phyloP scores from a whole-genome alignment of 164 flowering plant species.

The Dillenia suffruticosa region DNA sequence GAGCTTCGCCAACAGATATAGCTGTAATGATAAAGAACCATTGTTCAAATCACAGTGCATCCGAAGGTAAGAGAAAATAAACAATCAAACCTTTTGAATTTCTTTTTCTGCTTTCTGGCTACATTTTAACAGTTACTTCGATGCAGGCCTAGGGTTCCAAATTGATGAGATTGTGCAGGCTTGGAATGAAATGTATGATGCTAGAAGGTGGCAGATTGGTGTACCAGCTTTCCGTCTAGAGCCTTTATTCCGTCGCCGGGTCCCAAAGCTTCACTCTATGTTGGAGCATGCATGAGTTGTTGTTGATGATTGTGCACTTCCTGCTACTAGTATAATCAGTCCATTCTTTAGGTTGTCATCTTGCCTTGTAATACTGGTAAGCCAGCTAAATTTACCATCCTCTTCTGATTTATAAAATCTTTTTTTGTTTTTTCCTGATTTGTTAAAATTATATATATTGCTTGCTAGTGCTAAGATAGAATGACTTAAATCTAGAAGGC shows the following conservation, averaged over 20 bases:
- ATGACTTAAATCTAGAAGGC: too few species aligned
- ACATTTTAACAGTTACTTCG: too few species aligned
- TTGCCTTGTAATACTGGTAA: too few species aligned
- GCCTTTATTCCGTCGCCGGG: constrained; percentile 64
- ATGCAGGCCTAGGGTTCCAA: constrained; percentile 67
- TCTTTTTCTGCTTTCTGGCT: too few species aligned
- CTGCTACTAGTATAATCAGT: too few species aligned
- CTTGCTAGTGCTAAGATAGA: too few species aligned
- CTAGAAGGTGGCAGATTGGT: constrained; percentile 62
- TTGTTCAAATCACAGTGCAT: constrained; percentile 52
- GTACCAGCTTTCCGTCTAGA: constrained; percentile 77
- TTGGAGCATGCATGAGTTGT: constrained; percentile 49
- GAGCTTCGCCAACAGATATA: constrained; percentile 80
- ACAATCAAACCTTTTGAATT: too few species aligned
- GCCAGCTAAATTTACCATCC: too few species aligned
- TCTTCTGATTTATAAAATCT: too few species aligned
- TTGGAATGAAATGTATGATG: constrained; percentile 93
- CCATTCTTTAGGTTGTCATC: too few species aligned
- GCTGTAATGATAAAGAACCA: constrained; percentile 88
- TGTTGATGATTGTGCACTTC: constrained; percentile 2
- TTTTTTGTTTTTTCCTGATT: too few species aligned
- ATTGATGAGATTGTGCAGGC: constrained; percentile 88
- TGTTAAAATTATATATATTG: too few species aligned
- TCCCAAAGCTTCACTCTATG: constrained; percentile 48
- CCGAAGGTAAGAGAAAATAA: constrained; percentile 45